Percentiles rank a stretch among this genome's conserved stretches.
phyloP scores from a whole-genome alignment of 1,284 basidiomycete genomes.

The Afroboletus lepidellus region DNA sequence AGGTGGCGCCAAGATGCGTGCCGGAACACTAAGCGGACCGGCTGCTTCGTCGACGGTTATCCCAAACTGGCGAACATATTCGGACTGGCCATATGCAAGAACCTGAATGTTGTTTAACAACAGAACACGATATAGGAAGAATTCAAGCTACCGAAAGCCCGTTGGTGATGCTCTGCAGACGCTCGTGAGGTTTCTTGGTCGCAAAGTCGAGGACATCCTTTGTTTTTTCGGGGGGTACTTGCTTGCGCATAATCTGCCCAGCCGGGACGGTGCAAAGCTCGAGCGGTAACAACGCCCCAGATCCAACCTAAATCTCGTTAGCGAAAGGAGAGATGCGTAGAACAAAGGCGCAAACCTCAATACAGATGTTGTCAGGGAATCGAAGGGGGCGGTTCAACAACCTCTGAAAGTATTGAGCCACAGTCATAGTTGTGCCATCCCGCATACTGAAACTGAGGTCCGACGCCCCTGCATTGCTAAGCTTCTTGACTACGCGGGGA shows the following conservation, averaged over 20 bases:
- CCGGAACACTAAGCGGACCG: slow-evolving; percentile 51
- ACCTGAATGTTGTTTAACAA: slow-evolving; percentile 41
- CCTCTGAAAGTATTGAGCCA: slow-evolving; percentile 59
- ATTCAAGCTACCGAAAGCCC: slow-evolving; percentile 48
- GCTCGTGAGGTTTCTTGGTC: slow-evolving; percentile 61
- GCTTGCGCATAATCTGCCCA: slow-evolving; percentile 75
- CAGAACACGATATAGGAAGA: neutral
- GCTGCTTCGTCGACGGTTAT: slow-evolving; percentile 50
- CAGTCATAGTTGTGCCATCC: slow-evolving; percentile 52
- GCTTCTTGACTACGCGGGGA: slow-evolving; percentile 54
- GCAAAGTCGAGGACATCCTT: slow-evolving; percentile 68
- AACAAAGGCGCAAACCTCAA: slow-evolving; percentile 47
- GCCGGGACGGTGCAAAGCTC: slow-evolving; percentile 63
- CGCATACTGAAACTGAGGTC: slow-evolving; percentile 52
- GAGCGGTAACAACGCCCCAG: slow-evolving; percentile 64
- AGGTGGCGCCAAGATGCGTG: slow-evolving; percentile 61
- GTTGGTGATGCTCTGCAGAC: slow-evolving; percentile 55
- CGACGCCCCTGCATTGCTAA: slow-evolving; percentile 50
- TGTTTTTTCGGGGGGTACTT: slow-evolving; percentile 65
- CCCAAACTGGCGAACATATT: slow-evolving; percentile 70
- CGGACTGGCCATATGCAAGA: slow-evolving; percentile 66
- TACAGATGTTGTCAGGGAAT: slow-evolving; percentile 59
- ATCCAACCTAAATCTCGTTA: slow-evolving; percentile 49
- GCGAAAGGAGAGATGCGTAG: neutral
- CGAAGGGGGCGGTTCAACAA: slow-evolving; percentile 50